Percentiles rank a stretch among this genome's conserved stretches.
Evolutionary conservation across 768 basidiomycete genomes (phyloP).

Genomic region (Pulveroboletus ravenelii): DNA sequence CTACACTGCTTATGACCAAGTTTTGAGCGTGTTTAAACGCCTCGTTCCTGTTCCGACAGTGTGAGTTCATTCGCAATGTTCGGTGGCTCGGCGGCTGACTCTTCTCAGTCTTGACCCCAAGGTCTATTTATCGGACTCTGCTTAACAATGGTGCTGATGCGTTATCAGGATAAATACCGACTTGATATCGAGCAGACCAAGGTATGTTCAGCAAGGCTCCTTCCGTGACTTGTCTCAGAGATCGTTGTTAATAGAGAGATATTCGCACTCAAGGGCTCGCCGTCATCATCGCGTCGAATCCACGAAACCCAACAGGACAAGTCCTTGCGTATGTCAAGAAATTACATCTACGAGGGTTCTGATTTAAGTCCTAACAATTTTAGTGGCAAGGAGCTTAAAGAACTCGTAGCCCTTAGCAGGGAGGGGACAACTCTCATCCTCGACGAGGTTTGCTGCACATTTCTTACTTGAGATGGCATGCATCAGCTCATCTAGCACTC

Average conservation of each 20-base stretch:
- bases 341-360: neutral
- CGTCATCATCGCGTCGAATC: conserved; percentile 87
- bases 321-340: conserved; percentile 50
- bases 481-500: neutral
- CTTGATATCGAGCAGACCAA: conserved; percentile 78
- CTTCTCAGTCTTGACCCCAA: conserved; percentile 42
- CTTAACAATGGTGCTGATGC: conserved; percentile 4
- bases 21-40: conserved; percentile 80
- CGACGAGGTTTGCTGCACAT: conserved; percentile 59
- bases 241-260: conserved; percentile 49
- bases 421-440: conserved; percentile 82
- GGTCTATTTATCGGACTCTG: conserved; percentile 20
- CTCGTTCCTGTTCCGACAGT: conserved; percentile 89
- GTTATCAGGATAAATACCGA: conserved; percentile 54
- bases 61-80: conserved; percentile 39
- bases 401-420: conserved; percentile 66
- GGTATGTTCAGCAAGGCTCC: conserved; percentile 31
- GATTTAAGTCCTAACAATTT: conserved; percentile 8
- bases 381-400: conserved; percentile 76
- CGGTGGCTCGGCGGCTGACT: neutral
- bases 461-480: neutral
- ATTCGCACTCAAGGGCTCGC: conserved; percentile 78
- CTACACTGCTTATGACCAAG: conserved; percentile 86
- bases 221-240: conserved; percentile 1
- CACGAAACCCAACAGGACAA: conserved; percentile 97